Evolutionary conservation across 371 early-diverging fungal genomes (phyloP).

Genomic region (Lichtheimia hyalospora): DNA sequence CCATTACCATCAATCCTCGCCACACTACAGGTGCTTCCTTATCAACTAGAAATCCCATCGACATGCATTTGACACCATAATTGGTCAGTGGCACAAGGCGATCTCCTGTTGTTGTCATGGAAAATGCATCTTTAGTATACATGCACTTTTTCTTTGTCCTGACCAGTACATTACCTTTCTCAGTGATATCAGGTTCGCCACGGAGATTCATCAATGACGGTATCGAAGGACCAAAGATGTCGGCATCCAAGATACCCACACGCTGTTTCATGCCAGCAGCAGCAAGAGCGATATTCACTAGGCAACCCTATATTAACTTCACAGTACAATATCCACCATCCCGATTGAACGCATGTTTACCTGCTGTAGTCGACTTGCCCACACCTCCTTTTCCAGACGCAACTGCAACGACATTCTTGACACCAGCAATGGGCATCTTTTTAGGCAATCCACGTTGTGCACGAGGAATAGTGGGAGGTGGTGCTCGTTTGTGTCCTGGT

Average conservation of each 20-base stretch:
- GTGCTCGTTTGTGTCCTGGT: constrained; percentile 27
- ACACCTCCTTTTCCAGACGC: constrained; percentile 92
- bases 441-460: constrained; percentile 69
- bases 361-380: constrained; percentile 87
- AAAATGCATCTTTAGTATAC: background rate
- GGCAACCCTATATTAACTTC: background rate
- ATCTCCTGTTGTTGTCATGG: constrained; percentile 33
- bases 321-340: background rate
- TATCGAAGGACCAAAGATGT: constrained; percentile 90
- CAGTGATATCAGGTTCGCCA: constrained; percentile 69
- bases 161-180: constrained; percentile 46
- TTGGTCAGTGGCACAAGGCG: constrained; percentile 71
- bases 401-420: constrained; percentile 76
- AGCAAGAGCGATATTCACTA: constrained; percentile 81
- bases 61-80: constrained; percentile 89
- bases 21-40: constrained; percentile 84
- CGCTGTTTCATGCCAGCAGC: constrained; percentile 59
- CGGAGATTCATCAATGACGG: constrained; percentile 83
- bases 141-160: background rate
- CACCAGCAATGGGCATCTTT: constrained; percentile 64
- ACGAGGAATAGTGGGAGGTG: constrained; percentile 52
- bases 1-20: constrained; percentile 86
- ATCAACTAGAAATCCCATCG: constrained; percentile 86
- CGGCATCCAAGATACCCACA: constrained; percentile 88
- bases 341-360: constrained; percentile 40